Conservation (phyloP, 805 yeast genomes). For the Cyberlindnera mrakii region DNA sequence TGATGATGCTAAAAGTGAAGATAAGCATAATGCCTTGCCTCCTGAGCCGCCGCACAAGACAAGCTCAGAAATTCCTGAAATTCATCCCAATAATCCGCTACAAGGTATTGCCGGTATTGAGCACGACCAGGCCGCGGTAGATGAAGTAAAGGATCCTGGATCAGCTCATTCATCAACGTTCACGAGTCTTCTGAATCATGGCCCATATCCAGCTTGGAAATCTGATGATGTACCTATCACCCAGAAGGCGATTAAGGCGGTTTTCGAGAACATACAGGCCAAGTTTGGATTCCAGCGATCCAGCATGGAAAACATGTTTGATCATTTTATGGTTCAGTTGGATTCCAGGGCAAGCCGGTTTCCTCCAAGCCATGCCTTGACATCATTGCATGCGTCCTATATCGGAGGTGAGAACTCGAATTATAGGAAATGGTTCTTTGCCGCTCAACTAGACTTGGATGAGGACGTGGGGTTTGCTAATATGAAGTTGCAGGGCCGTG, state of each 20-base stretch:
- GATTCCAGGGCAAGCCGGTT: constrained; percentile 85
- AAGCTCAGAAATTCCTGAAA: neutral
- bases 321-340: constrained; percentile 70
- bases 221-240: constrained; percentile 63
- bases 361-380: constrained; percentile 62
- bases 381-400: constrained; percentile 80
- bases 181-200: no score
- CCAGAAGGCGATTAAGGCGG: constrained; percentile 51
- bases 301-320: constrained; percentile 72
- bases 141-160: no score
- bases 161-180: no score
- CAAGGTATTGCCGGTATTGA: neutral
- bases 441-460: constrained; percentile 75
- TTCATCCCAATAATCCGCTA: neutral
- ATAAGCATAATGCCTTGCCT: neutral
- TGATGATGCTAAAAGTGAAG: neutral
- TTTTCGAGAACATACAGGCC: constrained; percentile 52
- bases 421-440: constrained; percentile 88
- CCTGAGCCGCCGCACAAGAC: neutral
- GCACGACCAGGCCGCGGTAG: neutral
- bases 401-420: constrained; percentile 88
- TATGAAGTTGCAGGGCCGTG: constrained; percentile 46
- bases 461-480: constrained; percentile 54
- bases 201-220: constrained; percentile 18
- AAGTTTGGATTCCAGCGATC: constrained; percentile 83